Conservation (phyloP, 495 filamentous ascomycete genomes). For the Aspergillus bridgeri region DNA sequence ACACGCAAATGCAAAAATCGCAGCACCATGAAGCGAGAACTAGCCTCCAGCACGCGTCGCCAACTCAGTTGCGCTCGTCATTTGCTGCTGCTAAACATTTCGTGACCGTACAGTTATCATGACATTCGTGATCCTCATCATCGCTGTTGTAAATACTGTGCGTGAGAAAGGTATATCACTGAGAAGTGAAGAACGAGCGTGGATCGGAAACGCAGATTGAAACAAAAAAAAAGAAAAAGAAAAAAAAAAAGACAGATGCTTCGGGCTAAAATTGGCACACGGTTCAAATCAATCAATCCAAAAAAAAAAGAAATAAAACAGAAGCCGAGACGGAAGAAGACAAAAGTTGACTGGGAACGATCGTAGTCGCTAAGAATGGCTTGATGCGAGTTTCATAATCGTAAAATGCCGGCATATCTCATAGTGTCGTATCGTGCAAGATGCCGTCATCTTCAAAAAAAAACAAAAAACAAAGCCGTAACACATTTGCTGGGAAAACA, state of each 20-base stretch:
- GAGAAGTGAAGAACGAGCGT: slow-evolving; percentile 19
- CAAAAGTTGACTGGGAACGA: slow-evolving; percentile 18
- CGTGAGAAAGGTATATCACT: slow-evolving; percentile 44
- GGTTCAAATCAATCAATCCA: slow-evolving; percentile 14
- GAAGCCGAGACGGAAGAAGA: slow-evolving; percentile 15
- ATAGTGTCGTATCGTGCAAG: slow-evolving; percentile 22
- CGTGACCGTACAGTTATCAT: slow-evolving; percentile 46
- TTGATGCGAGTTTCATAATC: slow-evolving; percentile 26
- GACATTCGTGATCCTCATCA: slow-evolving; percentile 49
- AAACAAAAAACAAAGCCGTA: slow-evolving; percentile 16
- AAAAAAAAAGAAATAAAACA: slow-evolving; percentile 14
- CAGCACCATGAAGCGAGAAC: slow-evolving; percentile 20
- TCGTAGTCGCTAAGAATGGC: slow-evolving; percentile 19
- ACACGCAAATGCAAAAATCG: slow-evolving; percentile 22
- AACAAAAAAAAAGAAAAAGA: slow-evolving; percentile 25
- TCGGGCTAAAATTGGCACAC: slow-evolving; percentile 22
- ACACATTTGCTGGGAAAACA: slow-evolving; percentile 11
- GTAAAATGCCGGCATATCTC: slow-evolving; percentile 27
- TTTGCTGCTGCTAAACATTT: slow-evolving; percentile 24
- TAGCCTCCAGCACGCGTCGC: slow-evolving; percentile 23
- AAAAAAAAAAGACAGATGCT: slow-evolving; percentile 27
- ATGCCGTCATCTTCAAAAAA: slow-evolving; percentile 11
- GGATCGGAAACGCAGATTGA: slow-evolving; percentile 11
- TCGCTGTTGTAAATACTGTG: slow-evolving; percentile 42
- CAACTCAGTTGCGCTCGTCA: slow-evolving; percentile 26